Conservation (phyloP, 73 alveolate genomes). For the Paramecium biaurelia region DNA sequence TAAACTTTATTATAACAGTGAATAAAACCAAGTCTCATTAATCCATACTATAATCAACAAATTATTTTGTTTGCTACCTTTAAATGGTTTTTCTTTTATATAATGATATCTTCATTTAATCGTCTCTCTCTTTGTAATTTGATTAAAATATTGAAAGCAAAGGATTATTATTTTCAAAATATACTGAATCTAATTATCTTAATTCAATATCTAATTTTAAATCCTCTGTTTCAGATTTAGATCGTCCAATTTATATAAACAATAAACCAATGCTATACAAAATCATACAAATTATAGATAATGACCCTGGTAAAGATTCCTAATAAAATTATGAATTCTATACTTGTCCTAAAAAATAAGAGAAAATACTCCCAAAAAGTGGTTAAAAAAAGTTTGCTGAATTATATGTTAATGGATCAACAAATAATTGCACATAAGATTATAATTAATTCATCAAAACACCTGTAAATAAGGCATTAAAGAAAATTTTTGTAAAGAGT, state of each 20-base stretch:
- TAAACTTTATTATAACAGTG: neutral
- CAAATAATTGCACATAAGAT: neutral
- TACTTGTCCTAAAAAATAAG: neutral
- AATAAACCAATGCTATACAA: neutral
- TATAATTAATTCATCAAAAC: neutral
- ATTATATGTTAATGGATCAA: conserved; percentile 18
- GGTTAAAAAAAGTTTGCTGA: conserved; percentile 16
- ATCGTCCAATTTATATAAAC: neutral
- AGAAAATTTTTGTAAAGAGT: neutral
- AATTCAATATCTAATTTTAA: neutral
- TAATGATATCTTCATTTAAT: neutral
- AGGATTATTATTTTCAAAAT: neutral
- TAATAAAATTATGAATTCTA: neutral
- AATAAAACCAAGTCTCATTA: neutral
- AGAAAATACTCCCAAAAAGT: neutral
- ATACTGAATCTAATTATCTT: neutral
- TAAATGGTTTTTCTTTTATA: neutral
- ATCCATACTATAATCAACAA: conserved; percentile 47
- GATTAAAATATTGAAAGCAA: neutral
- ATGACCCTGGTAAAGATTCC: conserved; percentile 36
- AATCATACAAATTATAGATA: neutral
- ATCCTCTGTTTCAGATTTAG: neutral
- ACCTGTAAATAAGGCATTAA: conserved; percentile 37
- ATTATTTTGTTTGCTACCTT: neutral
- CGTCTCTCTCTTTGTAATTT: neutral